Evolutionary conservation across 1,139 yeast genomes (phyloP).

Genomic region (Yamadazyma pseudoaaseri): DNA sequence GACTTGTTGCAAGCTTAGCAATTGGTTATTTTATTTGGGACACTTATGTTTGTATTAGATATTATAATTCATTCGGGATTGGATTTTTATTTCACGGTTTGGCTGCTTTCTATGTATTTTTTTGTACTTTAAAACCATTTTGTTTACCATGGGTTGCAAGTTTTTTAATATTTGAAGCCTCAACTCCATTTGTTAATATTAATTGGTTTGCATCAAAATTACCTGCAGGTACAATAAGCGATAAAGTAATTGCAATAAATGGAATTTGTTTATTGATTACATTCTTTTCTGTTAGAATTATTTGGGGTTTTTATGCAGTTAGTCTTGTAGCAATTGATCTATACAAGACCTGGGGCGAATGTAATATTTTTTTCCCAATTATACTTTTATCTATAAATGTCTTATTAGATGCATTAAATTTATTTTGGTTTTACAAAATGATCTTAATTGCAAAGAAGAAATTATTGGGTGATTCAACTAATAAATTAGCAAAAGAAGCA

Average conservation of each 20-base stretch:
- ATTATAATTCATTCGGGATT: slow-evolving; percentile 67
- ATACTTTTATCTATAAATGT: slow-evolving; percentile 62
- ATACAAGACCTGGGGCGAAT: slow-evolving; percentile 32
- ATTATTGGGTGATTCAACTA: slow-evolving; percentile 18
- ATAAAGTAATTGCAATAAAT: slow-evolving; percentile 56
- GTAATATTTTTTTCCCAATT: slow-evolving; percentile 24
- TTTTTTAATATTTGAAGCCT: slow-evolving; percentile 81
- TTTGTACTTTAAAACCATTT: slow-evolving; percentile 48
- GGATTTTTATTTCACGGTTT: slow-evolving; percentile 87
- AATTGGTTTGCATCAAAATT: slow-evolving; percentile 87
- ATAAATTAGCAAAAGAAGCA: slow-evolving; percentile 19
- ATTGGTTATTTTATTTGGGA: slow-evolving; percentile 96
- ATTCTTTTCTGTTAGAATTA: slow-evolving; percentile 76
- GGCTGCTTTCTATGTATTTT: slow-evolving; percentile 76
- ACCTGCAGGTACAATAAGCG: slow-evolving; percentile 57
- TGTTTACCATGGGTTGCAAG: slow-evolving; percentile 78
- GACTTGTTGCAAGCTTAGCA: slow-evolving; percentile 69
- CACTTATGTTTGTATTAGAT: slow-evolving; percentile 57
- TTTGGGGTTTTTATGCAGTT: slow-evolving; percentile 87
- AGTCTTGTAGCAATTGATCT: slow-evolving; percentile 52
- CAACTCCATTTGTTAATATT: slow-evolving; percentile 89
- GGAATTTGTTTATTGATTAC: slow-evolving; percentile 66
- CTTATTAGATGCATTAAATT: slow-evolving; percentile 65
- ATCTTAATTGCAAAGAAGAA: slow-evolving; percentile 63
- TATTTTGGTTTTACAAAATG: slow-evolving; percentile 85